These are phyloP conservation scores for Colletotrichum salicis DNA, from an alignment of 2,329 filamentous ascomycete genomes.

Conservation along the genomic window DNA sequence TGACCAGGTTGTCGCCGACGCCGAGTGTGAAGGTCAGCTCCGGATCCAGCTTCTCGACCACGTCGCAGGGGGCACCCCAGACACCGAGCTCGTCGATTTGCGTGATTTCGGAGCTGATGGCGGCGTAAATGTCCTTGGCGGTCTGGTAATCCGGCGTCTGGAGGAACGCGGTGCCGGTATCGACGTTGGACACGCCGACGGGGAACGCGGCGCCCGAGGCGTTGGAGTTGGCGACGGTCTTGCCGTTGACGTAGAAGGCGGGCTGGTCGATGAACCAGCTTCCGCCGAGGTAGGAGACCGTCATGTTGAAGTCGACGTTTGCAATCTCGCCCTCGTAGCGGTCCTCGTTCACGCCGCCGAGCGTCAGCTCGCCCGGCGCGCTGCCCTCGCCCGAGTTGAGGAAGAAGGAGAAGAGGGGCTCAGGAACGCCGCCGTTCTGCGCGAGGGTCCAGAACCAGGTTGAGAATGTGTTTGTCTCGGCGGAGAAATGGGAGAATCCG, in stretches of 20 bases:
- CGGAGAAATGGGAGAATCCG: conserved; percentile 32
- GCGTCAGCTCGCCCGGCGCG: conserved; percentile 43
- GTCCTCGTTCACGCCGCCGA: conserved; percentile 45
- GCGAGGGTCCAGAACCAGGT: conserved; percentile 45
- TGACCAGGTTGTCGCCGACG: conserved; percentile 35
- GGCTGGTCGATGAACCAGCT: conserved; percentile 43
- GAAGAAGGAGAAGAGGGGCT: conserved; percentile 44
- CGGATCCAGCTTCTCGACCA: conserved; percentile 41
- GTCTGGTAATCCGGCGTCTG: conserved; percentile 43
- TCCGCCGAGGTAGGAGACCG: conserved; percentile 29
- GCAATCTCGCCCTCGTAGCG: conserved; percentile 43
- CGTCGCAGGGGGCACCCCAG: conserved; percentile 47
- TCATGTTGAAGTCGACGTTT: conserved; percentile 39
- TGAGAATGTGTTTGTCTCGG: conserved; percentile 18
- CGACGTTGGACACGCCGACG: conserved; percentile 42
- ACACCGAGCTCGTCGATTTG: conserved; percentile 44
- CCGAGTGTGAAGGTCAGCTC: conserved; percentile 46
- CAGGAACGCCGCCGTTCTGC: conserved; percentile 39
- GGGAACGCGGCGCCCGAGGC: conserved; percentile 16
- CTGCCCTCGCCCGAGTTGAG: conserved; percentile 37
- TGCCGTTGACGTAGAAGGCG: conserved; percentile 41
- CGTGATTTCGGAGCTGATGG: conserved; percentile 44
- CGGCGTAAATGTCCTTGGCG: conserved; percentile 43
- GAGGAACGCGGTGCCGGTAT: conserved; percentile 46
- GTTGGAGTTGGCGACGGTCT: conserved; percentile 34